Evolutionary conservation across 2,329 filamentous ascomycete species (phyloP), one percentile per base, ranked within the genome.

Genomic region (Aspergillus sp.): DNA sequence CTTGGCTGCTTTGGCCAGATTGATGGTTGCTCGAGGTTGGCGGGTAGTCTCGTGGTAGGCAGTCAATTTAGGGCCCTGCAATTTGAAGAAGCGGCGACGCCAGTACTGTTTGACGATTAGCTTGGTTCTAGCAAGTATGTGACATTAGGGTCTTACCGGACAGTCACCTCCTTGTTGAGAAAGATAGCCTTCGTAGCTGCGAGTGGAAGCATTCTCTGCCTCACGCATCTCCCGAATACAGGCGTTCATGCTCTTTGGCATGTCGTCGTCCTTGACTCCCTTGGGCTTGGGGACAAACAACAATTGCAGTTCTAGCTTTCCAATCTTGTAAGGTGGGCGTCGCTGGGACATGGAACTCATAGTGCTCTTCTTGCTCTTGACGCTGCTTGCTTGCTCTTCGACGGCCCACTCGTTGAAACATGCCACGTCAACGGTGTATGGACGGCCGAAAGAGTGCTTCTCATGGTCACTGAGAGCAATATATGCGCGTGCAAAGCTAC

Each of bases 351-450:
- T 67, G 17, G 87, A 83, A 25, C 84, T 85, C 2, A 74, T 73
- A 66, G 85, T 88, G 47, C 88, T 86, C 65, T 91, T 91, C 86
- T 98, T 98, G 83, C 92, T 97, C 85, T 96, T 96, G 65, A 97
- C 90, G 77, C 92, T 97, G 72, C 89, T 96, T 5, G 90, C 87
- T 63, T 83, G 84, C 69, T 95, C 91, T 74, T 99, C 95, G 3
- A 91, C 89, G 0, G 95, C 95, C 95, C 95, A 99, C 80, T 99
- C 95, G 72, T 99, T 99, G 85, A 98, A 99, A 79, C 93, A 96
- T 19, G 92, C 91, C 59, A 98, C 88, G 69, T 98, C 93, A 17
- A 93, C 92, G 64, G 89, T 89, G 71, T 94, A 90, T 8, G 92
- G 93, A 19, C 95, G 89, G 41, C 95, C 95, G 71, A 91, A 99